Conservation (phyloP, 495 filamentous ascomycete genomes). For the Daldinia childiae region DNA sequence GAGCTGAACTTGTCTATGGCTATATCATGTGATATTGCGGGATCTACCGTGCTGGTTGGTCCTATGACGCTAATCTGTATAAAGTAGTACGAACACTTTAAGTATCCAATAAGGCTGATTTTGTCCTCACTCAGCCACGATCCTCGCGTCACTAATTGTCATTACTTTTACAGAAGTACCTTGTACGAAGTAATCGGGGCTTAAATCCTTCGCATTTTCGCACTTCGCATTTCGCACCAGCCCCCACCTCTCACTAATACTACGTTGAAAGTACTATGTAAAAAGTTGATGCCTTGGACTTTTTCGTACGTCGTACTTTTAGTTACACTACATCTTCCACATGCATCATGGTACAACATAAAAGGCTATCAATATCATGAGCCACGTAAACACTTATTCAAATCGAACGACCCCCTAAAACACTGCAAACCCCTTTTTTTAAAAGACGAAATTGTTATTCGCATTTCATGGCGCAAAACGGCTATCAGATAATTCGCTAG, state of each 20-base stretch:
- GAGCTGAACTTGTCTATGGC: neutral
- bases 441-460: neutral
- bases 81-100: neutral
- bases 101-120: slow-evolving; percentile 14
- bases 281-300: too few relatives aligned
- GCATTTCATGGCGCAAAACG: neutral
- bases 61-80: neutral
- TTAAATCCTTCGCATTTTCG: slow-evolving; percentile 1
- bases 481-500: neutral
- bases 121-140: slow-evolving; percentile 4
- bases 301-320: neutral
- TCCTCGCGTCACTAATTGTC: neutral
- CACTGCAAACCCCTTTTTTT: neutral
- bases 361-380: neutral
- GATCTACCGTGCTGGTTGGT: too few relatives aligned
- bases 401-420: neutral
- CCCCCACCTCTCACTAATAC: too few relatives aligned
- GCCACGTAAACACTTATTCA: neutral
- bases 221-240: neutral
- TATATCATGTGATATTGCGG: too few relatives aligned
- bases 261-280: too few relatives aligned
- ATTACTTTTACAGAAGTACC: too few relatives aligned
- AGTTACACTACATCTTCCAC: neutral
- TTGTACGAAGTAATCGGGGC: neutral
- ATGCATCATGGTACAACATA: neutral